Evolutionary conservation across 2,329 filamentous ascomycete genomes (phyloP), one percentile per base, ranked within the genome.

Genomic region (Aspergillus sergii): DNA sequence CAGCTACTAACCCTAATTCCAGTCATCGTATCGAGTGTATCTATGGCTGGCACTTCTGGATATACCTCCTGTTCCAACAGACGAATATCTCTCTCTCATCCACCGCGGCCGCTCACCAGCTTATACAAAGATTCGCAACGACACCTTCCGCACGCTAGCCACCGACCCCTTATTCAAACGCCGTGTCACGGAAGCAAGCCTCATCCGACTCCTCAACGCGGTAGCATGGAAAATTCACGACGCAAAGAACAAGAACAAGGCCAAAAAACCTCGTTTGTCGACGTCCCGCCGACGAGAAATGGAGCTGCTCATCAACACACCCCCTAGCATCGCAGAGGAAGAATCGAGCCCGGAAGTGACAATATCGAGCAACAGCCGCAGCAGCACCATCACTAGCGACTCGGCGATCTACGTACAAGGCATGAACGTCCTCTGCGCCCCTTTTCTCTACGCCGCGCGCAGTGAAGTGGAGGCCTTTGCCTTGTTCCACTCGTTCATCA

Each of bases 341-440:
- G 71, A 74, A 16, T 67, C 86, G 72, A 84, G 88, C 65, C 58
- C 58, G 26, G 66, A 63, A 50, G 32, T 60, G 34, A 57, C 60
- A 61, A 68, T 64, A 54, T 61, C 66, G 60, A 63, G 64, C 41
- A 69, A 64, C 23, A 63, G 62, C 41, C 43, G 58, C 54, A 69
- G 63, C n/a, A 67, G 64, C 62, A 62, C 64, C 28, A 66, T 68
- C 39, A 85, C 89, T 68, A 80, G 82, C 36, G 90, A 92, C 70
- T 86, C 92, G 12, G 92, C 93, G 36, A 94, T 92, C 46, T 99
- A 99, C 72, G 94, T 99, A 2, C 95, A 99, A 79, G 95, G 95
- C 69, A 98, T 99, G 94, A 99, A 99, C 75, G 95, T 99, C 46
- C 86, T 99, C 19, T 94, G 94, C 11, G 95, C 95, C 0, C 95